Evolutionary conservation across 2,329 filamentous ascomycete genomes (phyloP).

Genomic region (Neopestalotiopsis sp.): DNA sequence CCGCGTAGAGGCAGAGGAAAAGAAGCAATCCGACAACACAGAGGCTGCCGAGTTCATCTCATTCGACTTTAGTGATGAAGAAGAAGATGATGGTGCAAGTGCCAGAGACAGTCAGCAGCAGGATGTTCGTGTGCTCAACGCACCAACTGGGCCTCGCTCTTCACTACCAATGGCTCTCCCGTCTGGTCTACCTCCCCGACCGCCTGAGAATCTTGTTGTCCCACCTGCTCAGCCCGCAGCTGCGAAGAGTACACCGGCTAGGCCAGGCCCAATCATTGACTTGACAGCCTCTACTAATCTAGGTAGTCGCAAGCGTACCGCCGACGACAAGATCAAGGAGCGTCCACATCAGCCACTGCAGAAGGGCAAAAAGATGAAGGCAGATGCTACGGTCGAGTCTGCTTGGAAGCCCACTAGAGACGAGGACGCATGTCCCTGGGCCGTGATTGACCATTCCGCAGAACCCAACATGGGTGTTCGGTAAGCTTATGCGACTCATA

Average conservation of each 20-base stretch:
- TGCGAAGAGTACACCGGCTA: conserved; percentile 14
- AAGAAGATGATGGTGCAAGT: conserved; percentile 38
- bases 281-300: conserved; percentile 51
- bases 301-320: conserved; percentile 76
- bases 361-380: conserved; percentile 53
- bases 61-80: conserved; percentile 70
- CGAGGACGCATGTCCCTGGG: conserved; percentile 68
- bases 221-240: conserved; percentile 14
- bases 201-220: not conserved
- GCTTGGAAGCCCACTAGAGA: conserved; percentile 55
- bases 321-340: conserved; percentile 68
- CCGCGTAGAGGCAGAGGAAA: conserved; percentile 63
- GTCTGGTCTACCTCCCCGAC: conserved; percentile 16
- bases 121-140: conserved; percentile 38
- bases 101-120: conserved; percentile 15
- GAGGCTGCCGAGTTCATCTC: conserved; percentile 88
- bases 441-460: conserved; percentile 57
- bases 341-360: conserved; percentile 60
- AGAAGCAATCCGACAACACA: conserved; percentile 56
- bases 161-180: conserved; percentile 26
- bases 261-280: conserved; percentile 32
- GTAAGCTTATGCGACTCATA: conserved; percentile 44
- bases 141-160: conserved; percentile 40
- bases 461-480: conserved; percentile 60
- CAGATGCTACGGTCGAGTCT: conserved; percentile 54